Conservation (phyloP, 148 eudicot genomes). For the Fagopyrum homotropicum region DNA sequence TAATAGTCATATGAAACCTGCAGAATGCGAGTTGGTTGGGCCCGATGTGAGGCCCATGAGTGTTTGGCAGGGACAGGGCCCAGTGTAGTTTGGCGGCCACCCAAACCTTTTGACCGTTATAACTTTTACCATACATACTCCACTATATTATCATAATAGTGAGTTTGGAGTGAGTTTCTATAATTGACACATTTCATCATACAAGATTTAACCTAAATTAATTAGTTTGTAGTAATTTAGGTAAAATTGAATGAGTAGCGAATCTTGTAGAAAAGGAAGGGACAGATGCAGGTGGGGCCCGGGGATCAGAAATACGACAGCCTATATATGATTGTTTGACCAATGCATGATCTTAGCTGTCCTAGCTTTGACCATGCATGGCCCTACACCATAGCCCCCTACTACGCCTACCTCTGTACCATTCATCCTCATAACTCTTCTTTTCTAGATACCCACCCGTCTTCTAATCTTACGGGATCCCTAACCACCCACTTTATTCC, state of each 20-base stretch:
- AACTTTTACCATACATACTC: background rate
- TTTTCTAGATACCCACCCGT: no score
- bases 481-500: no score
- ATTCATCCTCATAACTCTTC: no score
- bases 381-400: background rate
- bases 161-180: background rate
- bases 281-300: background rate
- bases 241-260: no score
- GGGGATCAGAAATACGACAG: background rate
- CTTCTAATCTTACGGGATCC: no score
- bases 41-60: constrained; percentile 4
- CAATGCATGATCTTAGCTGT: background rate
- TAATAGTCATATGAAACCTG: background rate
- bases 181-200: no score
- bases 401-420: background rate
- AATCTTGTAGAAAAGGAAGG: background rate
- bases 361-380: background rate
- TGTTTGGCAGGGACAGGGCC: background rate
- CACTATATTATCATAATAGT: no score
- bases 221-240: no score
- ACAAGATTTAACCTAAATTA: no score
- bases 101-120: background rate
- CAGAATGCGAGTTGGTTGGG: constrained; percentile 1
- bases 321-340: background rate
- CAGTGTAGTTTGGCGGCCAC: background rate